These are phyloP conservation scores for Calocera cornea DNA, from an alignment of 768 basidiomycete species.

Conservation along the genomic window DNA sequence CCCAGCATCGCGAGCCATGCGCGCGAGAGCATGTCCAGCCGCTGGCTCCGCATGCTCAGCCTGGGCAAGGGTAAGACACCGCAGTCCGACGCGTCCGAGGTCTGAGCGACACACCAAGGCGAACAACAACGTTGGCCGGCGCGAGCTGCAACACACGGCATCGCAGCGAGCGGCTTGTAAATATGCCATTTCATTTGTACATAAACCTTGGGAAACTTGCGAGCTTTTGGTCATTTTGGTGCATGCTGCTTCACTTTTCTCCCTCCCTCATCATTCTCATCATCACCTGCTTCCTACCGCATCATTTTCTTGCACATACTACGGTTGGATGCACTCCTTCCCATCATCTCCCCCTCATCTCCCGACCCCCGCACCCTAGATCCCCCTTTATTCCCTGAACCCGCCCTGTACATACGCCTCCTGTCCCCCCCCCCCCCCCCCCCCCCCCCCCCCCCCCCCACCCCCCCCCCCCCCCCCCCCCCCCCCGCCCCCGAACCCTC, in stretches of 20 bases:
- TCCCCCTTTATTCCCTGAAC: constrained; percentile 6
- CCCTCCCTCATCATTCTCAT: neutral
- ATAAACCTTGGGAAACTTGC: constrained; percentile 6
- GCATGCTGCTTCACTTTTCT: neutral
- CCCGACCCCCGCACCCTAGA: constrained; percentile 2
- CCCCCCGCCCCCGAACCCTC: neutral
- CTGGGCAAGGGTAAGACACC: neutral
- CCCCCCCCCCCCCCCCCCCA: constrained; percentile 1
- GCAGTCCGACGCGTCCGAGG: neutral
- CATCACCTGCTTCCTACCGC: neutral
- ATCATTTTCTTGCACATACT: constrained; percentile 2
- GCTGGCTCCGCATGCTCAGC: constrained; percentile 1
- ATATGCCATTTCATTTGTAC: neutral
- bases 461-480: constrained; percentile 10
- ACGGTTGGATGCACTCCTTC: neutral
- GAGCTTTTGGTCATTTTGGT: constrained; percentile 4
- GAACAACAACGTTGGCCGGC: neutral
- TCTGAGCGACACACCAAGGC: neutral
- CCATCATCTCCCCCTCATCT: neutral
- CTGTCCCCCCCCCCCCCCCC: constrained; percentile 2
- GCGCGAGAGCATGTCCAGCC: constrained; percentile 1
- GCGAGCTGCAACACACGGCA: neutral
- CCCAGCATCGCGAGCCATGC: neutral
- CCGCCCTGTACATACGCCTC: neutral
- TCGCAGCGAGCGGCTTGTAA: neutral